A percentile compares a stretch with the other conserved stretches of the same genome.
Evolutionary conservation across 2,329 filamentous ascomycete species (phyloP).

Genomic region (Pseudogymnoascus sp.): DNA sequence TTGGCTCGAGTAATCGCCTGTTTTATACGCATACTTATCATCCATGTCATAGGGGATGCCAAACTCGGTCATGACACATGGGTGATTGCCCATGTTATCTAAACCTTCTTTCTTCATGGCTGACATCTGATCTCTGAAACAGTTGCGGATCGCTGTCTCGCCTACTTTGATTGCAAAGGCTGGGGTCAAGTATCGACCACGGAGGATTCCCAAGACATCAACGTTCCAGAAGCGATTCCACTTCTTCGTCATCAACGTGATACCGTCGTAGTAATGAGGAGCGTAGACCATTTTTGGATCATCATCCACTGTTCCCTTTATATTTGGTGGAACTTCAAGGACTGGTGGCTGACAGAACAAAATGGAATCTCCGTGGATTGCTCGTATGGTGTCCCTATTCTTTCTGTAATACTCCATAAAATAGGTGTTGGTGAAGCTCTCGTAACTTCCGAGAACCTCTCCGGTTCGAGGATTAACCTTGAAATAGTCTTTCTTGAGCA

Average conservation of each 20-base stretch:
- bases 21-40: slow-evolving; percentile 88
- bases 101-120: slow-evolving; percentile 78
- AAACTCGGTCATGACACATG: slow-evolving; percentile 87
- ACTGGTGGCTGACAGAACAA: slow-evolving; percentile 89
- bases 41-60: slow-evolving; percentile 99
- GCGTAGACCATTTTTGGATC: slow-evolving; percentile 87
- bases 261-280: slow-evolving; percentile 93
- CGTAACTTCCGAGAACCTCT: slow-evolving; percentile 62
- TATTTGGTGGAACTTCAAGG: slow-evolving; percentile 78
- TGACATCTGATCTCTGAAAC: slow-evolving; percentile 78
- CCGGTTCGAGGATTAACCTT: slow-evolving; percentile 68
- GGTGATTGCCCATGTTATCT: slow-evolving; percentile 83
- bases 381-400: slow-evolving; percentile 68
- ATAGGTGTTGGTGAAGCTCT: slow-evolving; percentile 82
- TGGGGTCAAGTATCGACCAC: slow-evolving; percentile 80
- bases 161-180: slow-evolving; percentile 90
- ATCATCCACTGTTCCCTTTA: slow-evolving; percentile 83
- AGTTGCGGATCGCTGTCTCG: slow-evolving; percentile 89
- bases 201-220: slow-evolving; percentile 84
- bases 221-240: slow-evolving; percentile 98
- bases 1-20: slow-evolving; percentile 90
- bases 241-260: slow-evolving; percentile 95
- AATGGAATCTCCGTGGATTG: slow-evolving; percentile 70
- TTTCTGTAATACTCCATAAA: slow-evolving; percentile 80
- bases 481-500: slow-evolving; percentile 85